Evolutionary conservation across 1,284 basidiomycete genomes (phyloP).

Genomic region (Vanrija sp.): DNA sequence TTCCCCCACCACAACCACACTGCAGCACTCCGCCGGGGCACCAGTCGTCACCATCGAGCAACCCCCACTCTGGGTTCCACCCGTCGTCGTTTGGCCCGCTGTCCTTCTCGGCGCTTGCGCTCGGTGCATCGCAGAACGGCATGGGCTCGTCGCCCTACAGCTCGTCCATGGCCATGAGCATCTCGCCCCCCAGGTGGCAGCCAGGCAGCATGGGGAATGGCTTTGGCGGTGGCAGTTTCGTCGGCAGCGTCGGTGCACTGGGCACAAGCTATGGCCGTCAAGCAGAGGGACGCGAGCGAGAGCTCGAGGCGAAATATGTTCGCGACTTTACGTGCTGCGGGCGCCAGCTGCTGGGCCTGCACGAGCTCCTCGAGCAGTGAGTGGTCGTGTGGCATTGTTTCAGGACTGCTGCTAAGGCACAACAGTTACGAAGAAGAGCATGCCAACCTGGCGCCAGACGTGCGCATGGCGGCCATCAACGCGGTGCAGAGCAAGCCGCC

Average conservation of each 20-base stretch:
- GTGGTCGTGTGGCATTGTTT: constrained; percentile 14
- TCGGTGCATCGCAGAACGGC: constrained; percentile 25
- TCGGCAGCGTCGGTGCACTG: constrained; percentile 37
- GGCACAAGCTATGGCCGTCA: constrained; percentile 41
- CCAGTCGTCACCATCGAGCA: constrained; percentile 13
- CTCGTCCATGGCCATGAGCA: constrained; percentile 39
- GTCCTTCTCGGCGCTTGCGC: constrained; percentile 29
- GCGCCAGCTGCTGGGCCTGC: constrained; percentile 45
- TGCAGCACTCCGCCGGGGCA: constrained; percentile 10
- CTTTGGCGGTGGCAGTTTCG: constrained; percentile 28
- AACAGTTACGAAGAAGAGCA: constrained; percentile 50
- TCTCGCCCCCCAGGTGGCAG: constrained; percentile 43
- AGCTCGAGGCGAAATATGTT: constrained; percentile 49
- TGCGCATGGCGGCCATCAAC: constrained; percentile 43
- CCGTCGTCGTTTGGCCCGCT: constrained; percentile 36
- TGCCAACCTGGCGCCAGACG: constrained; percentile 43
- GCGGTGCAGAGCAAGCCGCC: constrained; percentile 32
- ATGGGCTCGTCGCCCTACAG: constrained; percentile 22
- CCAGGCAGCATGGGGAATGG: constrained; percentile 20
- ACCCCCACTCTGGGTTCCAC: constrained; percentile 31
- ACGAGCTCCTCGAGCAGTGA: constrained; percentile 51
- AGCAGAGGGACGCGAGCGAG: constrained; percentile 38
- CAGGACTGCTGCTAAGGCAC: background rate
- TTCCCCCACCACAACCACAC: no score
- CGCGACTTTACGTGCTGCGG: constrained; percentile 50